Base-by-base conservation (phyloP, 148 eudicot species). In the Chenopodium quinoa region DNA sequence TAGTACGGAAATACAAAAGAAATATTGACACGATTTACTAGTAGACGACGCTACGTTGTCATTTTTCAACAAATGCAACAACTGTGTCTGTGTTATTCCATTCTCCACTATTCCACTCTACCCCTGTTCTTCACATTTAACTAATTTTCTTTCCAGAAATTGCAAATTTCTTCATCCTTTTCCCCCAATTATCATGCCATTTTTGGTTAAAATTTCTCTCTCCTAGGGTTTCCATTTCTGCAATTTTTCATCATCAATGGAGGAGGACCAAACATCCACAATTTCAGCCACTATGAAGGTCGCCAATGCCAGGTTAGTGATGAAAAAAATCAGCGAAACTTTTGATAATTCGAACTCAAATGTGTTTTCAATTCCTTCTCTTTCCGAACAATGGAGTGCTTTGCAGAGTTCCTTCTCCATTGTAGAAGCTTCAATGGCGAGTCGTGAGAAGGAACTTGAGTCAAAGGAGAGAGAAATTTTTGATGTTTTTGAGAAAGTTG, bases 351-450 rank as follows among this genome's bases (percentile, higher is more conserved):
- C 52, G 17, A 66, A 66, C 20, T 74, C 78, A n/a, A 70, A 47
- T n/a, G 67, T 68, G 0, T 68, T 25, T 54, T 76, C 80, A 1
- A 58, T 69, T 31, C 37, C 29, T 2, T 9, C 66, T 76, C n/a
- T 68, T 10, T 14, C 40, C 52, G 71, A 82, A 14, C 80, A 82
- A 70, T 82, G 84, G 81, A 75, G 77, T 17, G 20, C 13, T 8
- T 47, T 62, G 60, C 80, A 82, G 52, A 31, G 46, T 5, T 46
- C 75, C 56, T 76, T 76, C 56, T 31, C 70, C 54, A 44, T 47
- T 54, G 79, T 58, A 14, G 80, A 69, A 9, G 52, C 74, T 62
- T 76, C 80, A 27, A 27, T 82, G 10, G 27, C 62, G 12, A 60
- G 17, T 17, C 75, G 80, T 23, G 75, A 56, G 7, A 70, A 27